phyloP scores from a whole-genome alignment of 129 eudicot genomes.

The Centrapalus pauciflorus region DNA sequence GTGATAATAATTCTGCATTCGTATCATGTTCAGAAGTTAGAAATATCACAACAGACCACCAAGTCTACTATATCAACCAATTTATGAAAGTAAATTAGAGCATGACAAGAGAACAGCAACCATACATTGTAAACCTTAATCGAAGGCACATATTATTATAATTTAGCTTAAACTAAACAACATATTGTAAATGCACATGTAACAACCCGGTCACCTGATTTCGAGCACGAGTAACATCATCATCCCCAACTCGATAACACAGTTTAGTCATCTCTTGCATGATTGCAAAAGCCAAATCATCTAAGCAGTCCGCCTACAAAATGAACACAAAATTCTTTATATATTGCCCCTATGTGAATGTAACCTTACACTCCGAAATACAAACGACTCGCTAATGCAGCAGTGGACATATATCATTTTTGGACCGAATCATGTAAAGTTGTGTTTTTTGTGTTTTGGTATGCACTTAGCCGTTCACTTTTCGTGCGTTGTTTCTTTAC shows the following conservation, averaged over 20 bases:
- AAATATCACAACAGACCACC: not conserved
- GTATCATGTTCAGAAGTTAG: not conserved
- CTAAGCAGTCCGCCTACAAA: constrained; percentile 66
- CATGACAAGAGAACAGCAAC: not conserved
- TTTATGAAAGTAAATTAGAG: too few relatives aligned
- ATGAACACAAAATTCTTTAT: not conserved
- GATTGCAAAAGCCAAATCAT: constrained; percentile 68
- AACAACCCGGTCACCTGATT: constrained; percentile 49
- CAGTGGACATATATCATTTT: too few relatives aligned
- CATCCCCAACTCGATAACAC: constrained; percentile 60
- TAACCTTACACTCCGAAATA: not conserved
- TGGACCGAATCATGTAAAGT: too few relatives aligned
- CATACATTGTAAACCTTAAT: not conserved
- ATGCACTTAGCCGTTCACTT: too few relatives aligned
- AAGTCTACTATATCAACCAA: not conserved
- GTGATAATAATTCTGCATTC: too few relatives aligned
- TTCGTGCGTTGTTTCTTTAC: too few relatives aligned
- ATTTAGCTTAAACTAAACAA: not conserved
- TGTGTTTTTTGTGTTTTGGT: too few relatives aligned
- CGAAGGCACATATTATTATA: not conserved
- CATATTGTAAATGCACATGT: not conserved
- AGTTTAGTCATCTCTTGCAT: constrained; percentile 63
- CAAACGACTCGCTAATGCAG: too few relatives aligned
- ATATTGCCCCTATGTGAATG: too few relatives aligned
- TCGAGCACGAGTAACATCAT: constrained; percentile 66